Percentiles rank a stretch among this genome's conserved stretches.
These are phyloP conservation scores for Tetrapisispora fleetii DNA, from an alignment of 805 yeast species.

Conservation along the genomic window DNA sequence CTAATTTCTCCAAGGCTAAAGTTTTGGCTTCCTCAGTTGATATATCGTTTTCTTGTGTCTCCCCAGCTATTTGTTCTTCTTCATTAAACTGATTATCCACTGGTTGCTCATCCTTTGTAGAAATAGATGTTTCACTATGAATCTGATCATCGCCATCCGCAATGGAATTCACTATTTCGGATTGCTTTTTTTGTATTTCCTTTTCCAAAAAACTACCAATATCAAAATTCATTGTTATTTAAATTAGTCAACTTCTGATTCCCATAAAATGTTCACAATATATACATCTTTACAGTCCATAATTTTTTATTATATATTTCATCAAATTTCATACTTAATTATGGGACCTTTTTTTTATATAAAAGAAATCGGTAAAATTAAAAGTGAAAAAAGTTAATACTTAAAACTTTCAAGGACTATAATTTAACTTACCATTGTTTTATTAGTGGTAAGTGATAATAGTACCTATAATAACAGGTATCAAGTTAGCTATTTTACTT, in stretches of 20 bases:
- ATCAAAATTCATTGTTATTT: slow-evolving; percentile 38
- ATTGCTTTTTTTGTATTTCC: slow-evolving; percentile 40
- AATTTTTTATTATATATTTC: no score
- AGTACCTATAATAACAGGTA: neutral
- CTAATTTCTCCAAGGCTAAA: slow-evolving; percentile 6
- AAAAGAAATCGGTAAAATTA: neutral
- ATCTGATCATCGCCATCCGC: neutral
- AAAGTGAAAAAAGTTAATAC: neutral
- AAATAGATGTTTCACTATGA: neutral
- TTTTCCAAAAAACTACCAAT: slow-evolving; percentile 35
- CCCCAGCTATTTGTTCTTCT: neutral
- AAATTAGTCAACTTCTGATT: neutral
- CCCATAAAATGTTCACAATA: neutral
- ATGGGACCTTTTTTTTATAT: neutral
- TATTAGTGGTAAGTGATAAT: neutral
- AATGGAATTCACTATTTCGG: neutral
- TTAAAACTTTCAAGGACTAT: neutral
- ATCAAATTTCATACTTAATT: no score
- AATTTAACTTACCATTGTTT: no score
- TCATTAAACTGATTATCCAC: neutral
- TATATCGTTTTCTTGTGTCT: neutral
- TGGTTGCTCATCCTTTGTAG: no score
- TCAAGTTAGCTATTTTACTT: no score
- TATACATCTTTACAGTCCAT: no score
- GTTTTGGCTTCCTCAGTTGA: neutral